Evolutionary conservation across 345 rosid genomes (phyloP).

Genomic region (Clarkia xantiana): DNA sequence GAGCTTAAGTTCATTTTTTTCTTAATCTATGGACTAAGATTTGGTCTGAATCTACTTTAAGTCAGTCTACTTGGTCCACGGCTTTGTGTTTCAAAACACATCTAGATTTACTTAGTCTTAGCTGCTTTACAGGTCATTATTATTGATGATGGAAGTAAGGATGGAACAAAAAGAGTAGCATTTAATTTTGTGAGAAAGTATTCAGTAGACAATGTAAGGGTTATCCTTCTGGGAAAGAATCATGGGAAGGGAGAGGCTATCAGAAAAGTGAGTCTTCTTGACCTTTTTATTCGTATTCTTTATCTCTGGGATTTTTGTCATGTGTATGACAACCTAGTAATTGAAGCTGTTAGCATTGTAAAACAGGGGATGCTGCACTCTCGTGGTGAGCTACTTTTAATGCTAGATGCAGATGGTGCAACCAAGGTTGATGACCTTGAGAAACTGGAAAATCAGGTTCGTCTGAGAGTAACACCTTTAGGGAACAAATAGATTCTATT

Average conservation of each 20-base stretch:
- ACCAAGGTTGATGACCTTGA: constrained; percentile 82
- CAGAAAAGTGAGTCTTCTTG: constrained; percentile 69
- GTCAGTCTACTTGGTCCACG: background rate
- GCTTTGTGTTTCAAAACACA: too few species aligned
- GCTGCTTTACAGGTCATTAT: constrained; percentile 49
- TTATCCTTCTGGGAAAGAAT: constrained; percentile 81
- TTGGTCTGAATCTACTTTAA: background rate
- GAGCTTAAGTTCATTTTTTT: too few species aligned
- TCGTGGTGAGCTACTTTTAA: constrained; percentile 87
- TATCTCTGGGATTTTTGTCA: background rate
- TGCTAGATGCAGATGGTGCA: constrained; percentile 99
- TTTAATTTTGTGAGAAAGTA: constrained; percentile 59
- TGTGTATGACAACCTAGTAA: constrained; percentile 16
- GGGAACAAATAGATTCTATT: background rate
- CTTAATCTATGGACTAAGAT: background rate
- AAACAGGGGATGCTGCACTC: constrained; percentile 99
- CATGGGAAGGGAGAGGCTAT: constrained; percentile 99
- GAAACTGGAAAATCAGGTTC: constrained; percentile 92
- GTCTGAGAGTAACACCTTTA: constrained; percentile 5
- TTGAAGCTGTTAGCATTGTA: constrained; percentile 64
- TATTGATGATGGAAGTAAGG: constrained; percentile 91
- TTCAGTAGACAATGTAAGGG: constrained; percentile 64
- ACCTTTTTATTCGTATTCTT: background rate
- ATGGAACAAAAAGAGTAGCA: constrained; percentile 77
- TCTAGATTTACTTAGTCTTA: background rate